Conservation (phyloP, 345 rosid species). For the Clarkia xantiana region DNA sequence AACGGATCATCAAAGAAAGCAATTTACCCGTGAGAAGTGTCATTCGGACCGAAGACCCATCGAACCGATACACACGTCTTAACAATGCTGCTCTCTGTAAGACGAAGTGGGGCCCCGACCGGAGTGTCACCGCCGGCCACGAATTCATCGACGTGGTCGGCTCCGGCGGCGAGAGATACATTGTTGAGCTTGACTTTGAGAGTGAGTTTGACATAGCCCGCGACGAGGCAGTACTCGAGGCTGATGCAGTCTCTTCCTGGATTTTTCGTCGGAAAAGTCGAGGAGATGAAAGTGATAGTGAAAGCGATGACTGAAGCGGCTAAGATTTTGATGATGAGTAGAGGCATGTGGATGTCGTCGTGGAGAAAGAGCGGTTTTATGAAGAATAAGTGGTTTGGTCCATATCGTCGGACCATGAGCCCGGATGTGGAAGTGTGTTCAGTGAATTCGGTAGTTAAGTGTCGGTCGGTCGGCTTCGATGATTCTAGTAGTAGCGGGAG, state of each 20-base stretch:
- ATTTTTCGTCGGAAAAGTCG: slow-evolving; percentile 42
- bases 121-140: slow-evolving; percentile 46
- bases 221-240: slow-evolving; percentile 39
- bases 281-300: slow-evolving; percentile 51
- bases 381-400: slow-evolving; percentile 74
- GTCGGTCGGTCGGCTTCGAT: slow-evolving; percentile 6
- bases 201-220: slow-evolving; percentile 69
- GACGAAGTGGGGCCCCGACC: slow-evolving; percentile 59
- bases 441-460: neutral
- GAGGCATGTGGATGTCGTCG: slow-evolving; percentile 52
- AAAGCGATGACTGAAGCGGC: slow-evolving; percentile 43
- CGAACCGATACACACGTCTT: no score
- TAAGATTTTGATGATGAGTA: slow-evolving; percentile 41
- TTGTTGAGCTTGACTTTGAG: slow-evolving; percentile 61
- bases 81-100: slow-evolving; percentile 84
- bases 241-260: slow-evolving; percentile 33
- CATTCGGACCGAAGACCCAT: no score
- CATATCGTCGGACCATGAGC: slow-evolving; percentile 42
- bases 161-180: slow-evolving; percentile 20
- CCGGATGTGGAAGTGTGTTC: slow-evolving; percentile 11
- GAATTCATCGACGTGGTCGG: slow-evolving; percentile 71
- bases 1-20: no score
- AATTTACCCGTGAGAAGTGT: no score
- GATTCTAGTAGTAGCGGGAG: neutral
- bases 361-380: slow-evolving; percentile 85